Evolutionary conservation across 768 basidiomycete species (phyloP).

Genomic region (Boletus rubropictus): DNA sequence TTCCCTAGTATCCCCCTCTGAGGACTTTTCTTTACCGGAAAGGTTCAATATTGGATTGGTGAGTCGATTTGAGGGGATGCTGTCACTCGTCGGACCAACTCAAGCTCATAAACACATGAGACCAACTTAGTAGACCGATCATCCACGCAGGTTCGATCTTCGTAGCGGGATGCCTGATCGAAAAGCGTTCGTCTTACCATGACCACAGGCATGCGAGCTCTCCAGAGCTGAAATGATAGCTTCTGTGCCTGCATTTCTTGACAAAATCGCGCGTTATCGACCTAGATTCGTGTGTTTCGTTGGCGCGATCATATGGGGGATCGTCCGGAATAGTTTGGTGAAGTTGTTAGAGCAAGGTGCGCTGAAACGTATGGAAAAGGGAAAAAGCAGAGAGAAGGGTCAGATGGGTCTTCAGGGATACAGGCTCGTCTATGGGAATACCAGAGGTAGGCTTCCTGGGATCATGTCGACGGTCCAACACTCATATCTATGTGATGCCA

Average conservation of each 20-base stretch:
- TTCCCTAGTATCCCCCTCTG: slow-evolving; percentile 43
- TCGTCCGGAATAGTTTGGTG: slow-evolving; percentile 32
- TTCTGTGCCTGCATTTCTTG: slow-evolving; percentile 52
- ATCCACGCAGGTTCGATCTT: slow-evolving; percentile 48
- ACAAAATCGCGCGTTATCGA: slow-evolving; percentile 49
- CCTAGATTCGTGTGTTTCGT: slow-evolving; percentile 76
- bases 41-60: slow-evolving; percentile 63
- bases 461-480: background rate
- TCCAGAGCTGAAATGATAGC: slow-evolving; percentile 45
- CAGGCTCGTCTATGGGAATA: slow-evolving; percentile 15
- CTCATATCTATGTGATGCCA: background rate
- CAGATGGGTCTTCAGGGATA: slow-evolving; percentile 21
- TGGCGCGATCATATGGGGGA: slow-evolving; percentile 61
- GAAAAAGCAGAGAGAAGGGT: slow-evolving; percentile 7
- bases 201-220: slow-evolving; percentile 48
- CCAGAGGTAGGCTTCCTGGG: slow-evolving; percentile 3
- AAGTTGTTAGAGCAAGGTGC: slow-evolving; percentile 18
- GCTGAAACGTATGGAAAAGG: slow-evolving; percentile 2
- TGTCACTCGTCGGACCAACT: background rate
- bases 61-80: slow-evolving; percentile 24
- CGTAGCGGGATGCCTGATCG: background rate
- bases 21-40: slow-evolving; percentile 57
- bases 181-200: background rate
- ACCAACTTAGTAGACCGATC: slow-evolving; percentile 73
- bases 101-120: slow-evolving; percentile 31